Base-by-base conservation (phyloP, 345 rosid species). In the Populus ilicifolia region DNA sequence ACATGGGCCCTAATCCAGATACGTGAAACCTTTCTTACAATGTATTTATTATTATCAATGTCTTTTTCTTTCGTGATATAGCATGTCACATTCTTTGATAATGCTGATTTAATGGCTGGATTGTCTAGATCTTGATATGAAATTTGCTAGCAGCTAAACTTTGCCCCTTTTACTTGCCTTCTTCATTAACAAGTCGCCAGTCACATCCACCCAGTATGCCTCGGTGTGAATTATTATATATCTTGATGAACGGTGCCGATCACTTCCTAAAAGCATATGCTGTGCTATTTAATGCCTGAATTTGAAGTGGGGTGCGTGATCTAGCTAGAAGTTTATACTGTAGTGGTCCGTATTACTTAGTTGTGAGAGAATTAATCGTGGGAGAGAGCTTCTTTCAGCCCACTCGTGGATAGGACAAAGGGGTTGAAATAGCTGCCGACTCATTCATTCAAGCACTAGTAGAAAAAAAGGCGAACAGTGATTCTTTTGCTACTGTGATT, bases 351-450 rank as follows among this genome's bases (percentile, higher is more conserved):
- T n/a, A 9, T 12, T 29, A 17, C 18, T 39, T 20, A 13, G 71
- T 21, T 21, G 17, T 27, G 63, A 33, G 36, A 29, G n/a, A 43
- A 67, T 35, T 50, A 52, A 83, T 71, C 81, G 84, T 2, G 50
- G 11, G 93, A 86, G 87, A 79, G 97, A 89, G 98, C 95, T 93
- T 93, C 90, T 90, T 87, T 86, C 92, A 84, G 97, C 78, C 94
- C 94, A 93, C 85, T 84, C 94, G 88, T 78, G 90, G 97, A 86
- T 79, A 80, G 85, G 80, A 77, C 27, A 61, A 87, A 87, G 50
- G 75, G 76, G 89, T 77, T 83, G 86, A 87, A 92, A 74, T 88
- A 87, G 85, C 98, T 92, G 95, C 95, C 97, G 98, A 93, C 95
- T 93, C 98, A 93, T 93, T 89, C 93, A 90, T 89, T 88, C 97